These are phyloP conservation scores for Physcia stellaris DNA, from an alignment of 495 filamentous ascomycete genomes.

Conservation along the genomic window DNA sequence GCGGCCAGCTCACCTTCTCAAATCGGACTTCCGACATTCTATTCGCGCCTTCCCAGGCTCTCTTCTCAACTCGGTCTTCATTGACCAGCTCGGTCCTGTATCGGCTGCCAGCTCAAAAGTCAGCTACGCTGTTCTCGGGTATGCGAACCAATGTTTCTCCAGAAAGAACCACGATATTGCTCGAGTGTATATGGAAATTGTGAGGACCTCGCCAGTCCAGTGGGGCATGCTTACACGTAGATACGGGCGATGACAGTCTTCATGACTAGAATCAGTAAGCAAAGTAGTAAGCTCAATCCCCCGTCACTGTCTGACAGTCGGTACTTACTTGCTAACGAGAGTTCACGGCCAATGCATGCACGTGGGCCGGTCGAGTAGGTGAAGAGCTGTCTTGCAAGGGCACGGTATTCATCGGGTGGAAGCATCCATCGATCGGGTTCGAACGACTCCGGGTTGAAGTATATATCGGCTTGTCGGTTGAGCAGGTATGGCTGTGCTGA, in stretches of 20 bases:
- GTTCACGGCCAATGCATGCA: neutral
- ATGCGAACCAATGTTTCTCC: too few species aligned
- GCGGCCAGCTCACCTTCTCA: too few species aligned
- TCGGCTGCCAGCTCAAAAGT: too few species aligned
- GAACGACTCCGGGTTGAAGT: conserved; percentile 4
- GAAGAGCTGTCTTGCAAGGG: neutral
- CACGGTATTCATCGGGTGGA: neutral
- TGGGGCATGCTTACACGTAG: too few species aligned
- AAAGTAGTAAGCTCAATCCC: neutral
- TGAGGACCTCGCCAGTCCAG: too few species aligned
- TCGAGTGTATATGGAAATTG: too few species aligned
- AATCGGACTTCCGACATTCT: neutral
- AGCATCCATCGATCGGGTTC: conserved; percentile 6
- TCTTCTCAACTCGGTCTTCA: neutral
- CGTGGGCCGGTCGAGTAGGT: neutral
- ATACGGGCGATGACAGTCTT: neutral
- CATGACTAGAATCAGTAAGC: neutral
- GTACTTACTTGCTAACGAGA: neutral
- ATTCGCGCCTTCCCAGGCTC: neutral
- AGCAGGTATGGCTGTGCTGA: conserved; percentile 10
- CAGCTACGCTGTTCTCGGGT: too few species aligned
- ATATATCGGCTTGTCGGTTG: conserved; percentile 7
- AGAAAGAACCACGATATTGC: too few species aligned
- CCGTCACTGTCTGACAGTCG: neutral
- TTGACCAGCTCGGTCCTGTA: neutral